Conservation (phyloP, 192 early-diverging fungal genomes). For the Backusella tuberculispora region DNA sequence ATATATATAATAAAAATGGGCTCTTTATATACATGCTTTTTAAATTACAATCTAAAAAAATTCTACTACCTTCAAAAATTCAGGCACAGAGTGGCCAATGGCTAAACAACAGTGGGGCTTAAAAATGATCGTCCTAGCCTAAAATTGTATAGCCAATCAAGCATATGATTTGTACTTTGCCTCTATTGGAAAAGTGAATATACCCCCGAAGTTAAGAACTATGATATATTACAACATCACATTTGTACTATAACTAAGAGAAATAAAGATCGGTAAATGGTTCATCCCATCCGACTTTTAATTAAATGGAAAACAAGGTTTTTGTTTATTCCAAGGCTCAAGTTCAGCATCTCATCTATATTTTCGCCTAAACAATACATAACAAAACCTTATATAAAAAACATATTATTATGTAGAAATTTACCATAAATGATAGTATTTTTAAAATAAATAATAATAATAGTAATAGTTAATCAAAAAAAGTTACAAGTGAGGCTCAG, state of each 20-base stretch:
- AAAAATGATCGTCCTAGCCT: background rate
- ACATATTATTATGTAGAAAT: no score
- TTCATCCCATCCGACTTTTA: background rate
- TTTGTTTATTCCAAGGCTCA: no score
- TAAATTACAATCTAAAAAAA: background rate
- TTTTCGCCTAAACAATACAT: no score
- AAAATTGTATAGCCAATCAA: background rate
- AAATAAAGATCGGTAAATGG: no score
- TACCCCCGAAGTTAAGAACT: background rate
- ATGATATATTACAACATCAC: background rate
- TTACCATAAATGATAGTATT: no score
- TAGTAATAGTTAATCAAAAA: no score
- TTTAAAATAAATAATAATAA: no score
- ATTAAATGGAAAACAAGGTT: background rate
- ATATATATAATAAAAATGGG: background rate
- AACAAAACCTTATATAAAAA: no score
- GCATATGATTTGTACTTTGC: background rate
- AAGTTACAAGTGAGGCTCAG: no score
- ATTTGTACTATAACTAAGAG: background rate
- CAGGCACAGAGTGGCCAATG: constrained; percentile 1
- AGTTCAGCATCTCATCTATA: no score
- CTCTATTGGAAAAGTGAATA: background rate
- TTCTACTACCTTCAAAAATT: background rate
- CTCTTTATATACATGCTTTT: constrained; percentile 2
- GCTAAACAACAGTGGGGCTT: background rate